Conservation (phyloP, 2,329 filamentous ascomycete genomes). For the Penicillium sp. region DNA sequence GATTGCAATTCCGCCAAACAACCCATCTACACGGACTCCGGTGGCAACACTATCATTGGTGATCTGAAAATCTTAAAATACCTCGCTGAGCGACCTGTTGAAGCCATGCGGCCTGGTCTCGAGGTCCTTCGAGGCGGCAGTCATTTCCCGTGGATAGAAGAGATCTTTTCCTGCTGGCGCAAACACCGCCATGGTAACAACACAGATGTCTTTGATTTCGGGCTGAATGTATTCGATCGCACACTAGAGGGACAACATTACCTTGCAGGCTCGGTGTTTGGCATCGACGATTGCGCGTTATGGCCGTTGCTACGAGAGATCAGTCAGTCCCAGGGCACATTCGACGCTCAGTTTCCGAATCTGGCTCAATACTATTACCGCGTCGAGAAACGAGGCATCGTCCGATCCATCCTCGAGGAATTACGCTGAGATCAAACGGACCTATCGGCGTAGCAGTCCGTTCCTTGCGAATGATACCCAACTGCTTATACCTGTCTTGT, state of each 20-base stretch:
- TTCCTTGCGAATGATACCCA: slow-evolving; percentile 8
- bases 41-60: slow-evolving; percentile 35
- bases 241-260: slow-evolving; percentile 37
- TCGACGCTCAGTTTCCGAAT: slow-evolving; percentile 35
- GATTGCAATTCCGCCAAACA: slow-evolving; percentile 4
- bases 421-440: slow-evolving; percentile 3
- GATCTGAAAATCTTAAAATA: slow-evolving; percentile 38
- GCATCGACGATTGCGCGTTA: slow-evolving; percentile 49
- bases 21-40: slow-evolving; percentile 34
- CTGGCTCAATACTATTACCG: slow-evolving; percentile 44
- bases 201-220: slow-evolving; percentile 15
- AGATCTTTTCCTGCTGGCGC: slow-evolving; percentile 36
- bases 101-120: slow-evolving; percentile 30
- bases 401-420: slow-evolving; percentile 38
- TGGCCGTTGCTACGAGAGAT: slow-evolving; percentile 50
- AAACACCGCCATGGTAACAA: slow-evolving; percentile 18
- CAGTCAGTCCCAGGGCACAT: slow-evolving; percentile 25
- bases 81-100: slow-evolving; percentile 29
- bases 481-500: not conserved
- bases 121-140: slow-evolving; percentile 33
- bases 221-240: slow-evolving; percentile 39
- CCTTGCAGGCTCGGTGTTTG: slow-evolving; percentile 40
- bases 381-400: slow-evolving; percentile 43
- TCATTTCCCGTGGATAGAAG: slow-evolving; percentile 34
- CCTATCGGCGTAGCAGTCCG: not conserved